Evolutionary conservation across 768 basidiomycete genomes (phyloP), one percentile per base, ranked within the genome.

Genomic region (Lactarius evosmus): DNA sequence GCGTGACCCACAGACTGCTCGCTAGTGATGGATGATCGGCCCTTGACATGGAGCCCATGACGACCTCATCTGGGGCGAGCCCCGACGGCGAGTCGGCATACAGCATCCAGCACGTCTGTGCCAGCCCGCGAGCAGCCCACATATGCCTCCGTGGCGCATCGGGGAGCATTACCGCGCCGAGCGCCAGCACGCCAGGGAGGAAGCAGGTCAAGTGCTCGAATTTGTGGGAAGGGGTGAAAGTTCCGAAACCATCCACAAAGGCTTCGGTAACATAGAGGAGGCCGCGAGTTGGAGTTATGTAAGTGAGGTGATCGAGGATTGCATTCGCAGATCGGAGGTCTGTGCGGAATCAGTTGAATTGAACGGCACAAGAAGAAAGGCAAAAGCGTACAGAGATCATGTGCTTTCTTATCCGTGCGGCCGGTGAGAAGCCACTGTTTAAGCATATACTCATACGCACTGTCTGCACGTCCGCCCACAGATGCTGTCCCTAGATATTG

Each of bases 161-260:
- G 29, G 83, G 83, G 55, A 91, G 80, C 4, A 81, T 82, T 61
- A 85, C 82, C 2, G 76, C 87, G 30, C 91, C 90, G 4, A 93
- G 78, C 4, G 91, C 88, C 56, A 93, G 78, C 14, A 91, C 74
- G 25, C 88, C 91, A 0, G 89, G 90, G 53, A 90, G 79, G 76
- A 92, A 93, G 74, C 90, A 92, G 11, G 89, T 85, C 44, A 93
- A 76, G 70, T 93, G 90, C 66, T 92, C 90, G 58, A 91, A 85
- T n/a, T 71, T 72, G 67, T 87, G 84, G 14, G 80, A 33, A 72
- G 72, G 67, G 12, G 0, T 1, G 6, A 65, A 19, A 0, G 3
- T 25, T n/a, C 60, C 50, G 0, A 17, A 5, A 17, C 71, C 67
- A 17, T 64, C 22, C 14, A 32, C 57, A 6, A 33, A 17, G 49